phyloP scores from a whole-genome alignment of 2,329 filamentous ascomycete genomes.

The Penicillium sp. region DNA sequence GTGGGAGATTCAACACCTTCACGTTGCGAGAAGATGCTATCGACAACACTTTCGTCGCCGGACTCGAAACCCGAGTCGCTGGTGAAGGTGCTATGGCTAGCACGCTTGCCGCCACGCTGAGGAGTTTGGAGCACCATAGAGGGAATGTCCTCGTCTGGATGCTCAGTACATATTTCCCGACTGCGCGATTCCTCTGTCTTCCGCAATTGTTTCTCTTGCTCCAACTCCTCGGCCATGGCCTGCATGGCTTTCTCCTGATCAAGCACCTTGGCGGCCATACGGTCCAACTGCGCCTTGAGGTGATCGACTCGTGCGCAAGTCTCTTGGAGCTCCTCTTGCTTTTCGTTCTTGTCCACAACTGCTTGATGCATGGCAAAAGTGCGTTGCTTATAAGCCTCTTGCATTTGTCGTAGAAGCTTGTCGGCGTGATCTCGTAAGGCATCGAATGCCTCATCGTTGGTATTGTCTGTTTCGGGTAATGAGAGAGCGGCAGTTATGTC shows the following conservation, averaged over 20 bases:
- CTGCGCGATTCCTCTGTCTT: constrained; percentile 41
- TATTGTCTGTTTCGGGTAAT: constrained; percentile 50
- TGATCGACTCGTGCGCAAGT: constrained; percentile 57
- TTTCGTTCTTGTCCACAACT: constrained; percentile 55
- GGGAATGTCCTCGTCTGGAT: constrained; percentile 34
- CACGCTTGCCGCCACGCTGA: constrained; percentile 36
- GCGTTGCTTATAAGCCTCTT: constrained; percentile 56
- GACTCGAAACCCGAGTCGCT: constrained; percentile 62
- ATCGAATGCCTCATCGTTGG: constrained; percentile 56
- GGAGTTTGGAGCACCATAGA: constrained; percentile 38
- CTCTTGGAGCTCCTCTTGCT: constrained; percentile 62
- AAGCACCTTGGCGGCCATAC: constrained; percentile 55
- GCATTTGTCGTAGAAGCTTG: constrained; percentile 54
- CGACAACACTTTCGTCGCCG: constrained; percentile 53
- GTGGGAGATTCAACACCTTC: constrained; percentile 36
- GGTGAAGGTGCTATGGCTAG: constrained; percentile 43
- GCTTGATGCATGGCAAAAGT: constrained; percentile 52
- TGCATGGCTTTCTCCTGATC: constrained; percentile 59
- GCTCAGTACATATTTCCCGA: constrained; percentile 30
- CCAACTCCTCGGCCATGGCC: constrained; percentile 50
- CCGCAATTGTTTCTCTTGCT: constrained; percentile 44
- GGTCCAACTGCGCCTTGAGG: constrained; percentile 61
- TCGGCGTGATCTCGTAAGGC: constrained; percentile 58
- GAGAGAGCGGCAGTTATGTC: constrained; percentile 57
- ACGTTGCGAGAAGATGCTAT: constrained; percentile 48